Evolutionary conservation across 2,329 filamentous ascomycete genomes (phyloP).

Genomic region (Diaporthe longicolla): DNA sequence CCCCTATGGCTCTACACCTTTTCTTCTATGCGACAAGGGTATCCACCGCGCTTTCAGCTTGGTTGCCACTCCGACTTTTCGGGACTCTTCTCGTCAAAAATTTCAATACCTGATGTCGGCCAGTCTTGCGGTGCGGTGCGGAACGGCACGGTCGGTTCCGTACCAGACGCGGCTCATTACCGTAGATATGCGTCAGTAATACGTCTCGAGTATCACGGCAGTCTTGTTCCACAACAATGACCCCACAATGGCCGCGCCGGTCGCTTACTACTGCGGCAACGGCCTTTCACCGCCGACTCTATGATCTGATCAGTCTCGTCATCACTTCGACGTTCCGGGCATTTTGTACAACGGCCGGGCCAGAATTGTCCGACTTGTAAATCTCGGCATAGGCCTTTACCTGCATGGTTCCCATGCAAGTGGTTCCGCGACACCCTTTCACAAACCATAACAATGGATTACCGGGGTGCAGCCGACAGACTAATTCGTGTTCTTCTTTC

Average conservation of each 20-base stretch:
- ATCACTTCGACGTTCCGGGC: neutral
- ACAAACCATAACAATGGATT: no score
- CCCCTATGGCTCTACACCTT: neutral
- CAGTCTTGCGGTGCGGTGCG: neutral
- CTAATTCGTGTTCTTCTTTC: neutral
- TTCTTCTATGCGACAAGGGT: neutral
- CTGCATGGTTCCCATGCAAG: neutral
- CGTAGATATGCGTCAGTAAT: neutral
- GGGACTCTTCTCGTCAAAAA: no score
- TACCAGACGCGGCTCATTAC: neutral
- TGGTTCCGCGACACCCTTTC: neutral
- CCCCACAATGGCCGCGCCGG: neutral
- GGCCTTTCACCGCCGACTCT: constrained; percentile 16
- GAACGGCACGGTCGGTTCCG: constrained; percentile 3
- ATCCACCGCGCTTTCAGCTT: neutral
- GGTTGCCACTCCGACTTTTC: no score
- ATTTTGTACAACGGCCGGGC: constrained; percentile 4
- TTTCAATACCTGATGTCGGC: neutral
- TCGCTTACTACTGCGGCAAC: neutral
- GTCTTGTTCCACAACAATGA: constrained; percentile 20
- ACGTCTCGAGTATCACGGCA: constrained; percentile 13
- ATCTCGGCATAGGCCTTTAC: neutral
- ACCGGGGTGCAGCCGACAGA: neutral
- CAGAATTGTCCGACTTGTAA: neutral
- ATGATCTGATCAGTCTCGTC: constrained; percentile 9